These are phyloP conservation scores for Solanum hybrid DNA, from an alignment of 305 asterid species.

Conservation along the genomic window DNA sequence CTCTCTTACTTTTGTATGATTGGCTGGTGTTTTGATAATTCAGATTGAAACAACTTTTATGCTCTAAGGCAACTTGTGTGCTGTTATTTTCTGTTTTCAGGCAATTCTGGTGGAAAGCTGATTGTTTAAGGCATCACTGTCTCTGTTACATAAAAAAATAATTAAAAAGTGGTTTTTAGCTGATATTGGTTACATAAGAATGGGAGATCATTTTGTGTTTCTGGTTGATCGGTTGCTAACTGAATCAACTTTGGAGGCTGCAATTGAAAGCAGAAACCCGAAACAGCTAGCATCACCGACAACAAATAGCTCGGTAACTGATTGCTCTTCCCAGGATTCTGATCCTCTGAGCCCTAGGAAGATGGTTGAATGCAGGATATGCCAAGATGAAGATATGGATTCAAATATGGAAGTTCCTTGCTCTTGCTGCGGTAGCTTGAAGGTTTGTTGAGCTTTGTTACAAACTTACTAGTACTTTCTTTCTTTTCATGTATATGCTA, in stretches of 20 bases:
- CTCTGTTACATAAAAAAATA: not conserved
- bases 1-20: not conserved
- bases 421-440: conserved; percentile 91
- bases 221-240: conserved; percentile 84
- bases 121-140: conserved; percentile 4
- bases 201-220: conserved; percentile 95
- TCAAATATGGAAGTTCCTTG: conserved; percentile 82
- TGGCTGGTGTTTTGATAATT: not conserved
- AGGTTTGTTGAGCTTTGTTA: conserved; percentile 36
- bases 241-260: conserved; percentile 77
- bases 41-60: conserved; percentile 1
- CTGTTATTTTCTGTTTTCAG: not conserved
- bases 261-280: conserved; percentile 45
- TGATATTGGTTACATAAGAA: conserved; percentile 6
- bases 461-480: not conserved
- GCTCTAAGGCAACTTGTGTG: not conserved
- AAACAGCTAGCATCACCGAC: conserved; percentile 22
- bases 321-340: conserved; percentile 19
- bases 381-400: conserved; percentile 80
- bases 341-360: conserved; percentile 46
- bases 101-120: not conserved
- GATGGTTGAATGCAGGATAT: conserved; percentile 78
- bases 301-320: conserved; percentile 19
- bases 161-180: not conserved
- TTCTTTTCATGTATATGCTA: not conserved